Base-by-base conservation (phyloP, 2,329 filamentous ascomycete genomes). In the Aureobasidium musti region DNA sequence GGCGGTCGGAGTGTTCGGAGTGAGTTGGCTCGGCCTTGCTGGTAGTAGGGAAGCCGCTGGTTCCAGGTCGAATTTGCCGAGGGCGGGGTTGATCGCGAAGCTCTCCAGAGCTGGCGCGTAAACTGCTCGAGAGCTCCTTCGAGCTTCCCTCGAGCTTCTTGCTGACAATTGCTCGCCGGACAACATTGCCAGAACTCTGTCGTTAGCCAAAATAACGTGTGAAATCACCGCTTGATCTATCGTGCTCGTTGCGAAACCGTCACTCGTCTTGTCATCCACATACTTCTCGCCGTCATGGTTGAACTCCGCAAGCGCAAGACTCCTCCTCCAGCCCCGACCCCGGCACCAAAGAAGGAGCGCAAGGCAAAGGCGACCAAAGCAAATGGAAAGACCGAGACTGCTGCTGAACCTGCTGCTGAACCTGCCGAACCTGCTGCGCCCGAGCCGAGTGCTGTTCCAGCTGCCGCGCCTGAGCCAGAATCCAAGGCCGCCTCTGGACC, bases 231-330 rank as follows among this genome's bases (percentile, higher is more conserved):
- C 3, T 19, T 60, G 39, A 33, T 13, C 41, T 23, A 5, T 57
- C 4, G 19, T 28, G 8, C 33, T n/a, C 37, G 5, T 26, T 14
- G n/a, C 33, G 5, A 39, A 41, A 23, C 14, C 35, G 11, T 41
- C 13, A 14, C 26, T 59, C 19, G 23, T 59, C 39, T 33, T 19
- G 39, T 26, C 39, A 21, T 21, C 14, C 21, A 14, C 23, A 11
- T 35, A 28, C 41, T 60, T 21, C 5, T 10, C 45, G 28, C 26
- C 10, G 68, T 35, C 43, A 82, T 82, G 80, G 84, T 87, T 69
- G 86, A 87, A 77, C 81, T 88, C 59, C 82, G 86, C 74, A 88
- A 88, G 78, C 84, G 86, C 75, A 86, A 87, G 75, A 82, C 84
- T 56, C 81, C 82, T 41, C 79, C 82, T 49, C 80, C 82, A 33